These are phyloP conservation scores for Boletus sp. DNA, from an alignment of 768 basidiomycete genomes.

Conservation along the genomic window DNA sequence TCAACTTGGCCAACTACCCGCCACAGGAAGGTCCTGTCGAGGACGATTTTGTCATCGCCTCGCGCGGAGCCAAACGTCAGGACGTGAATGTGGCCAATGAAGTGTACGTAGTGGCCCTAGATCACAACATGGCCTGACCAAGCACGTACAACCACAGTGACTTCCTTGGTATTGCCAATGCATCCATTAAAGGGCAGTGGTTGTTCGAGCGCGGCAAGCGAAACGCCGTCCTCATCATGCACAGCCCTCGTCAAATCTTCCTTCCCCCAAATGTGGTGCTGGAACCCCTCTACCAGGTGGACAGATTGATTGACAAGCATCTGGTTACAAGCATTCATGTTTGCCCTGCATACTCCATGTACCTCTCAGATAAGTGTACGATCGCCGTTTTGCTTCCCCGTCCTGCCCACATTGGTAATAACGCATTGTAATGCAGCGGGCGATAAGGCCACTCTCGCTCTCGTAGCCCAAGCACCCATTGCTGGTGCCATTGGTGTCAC, in stretches of 20 bases:
- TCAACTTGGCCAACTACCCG: slow-evolving; percentile 16
- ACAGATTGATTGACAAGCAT: slow-evolving; percentile 27
- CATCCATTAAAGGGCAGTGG: slow-evolving; percentile 34
- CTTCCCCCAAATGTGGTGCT: slow-evolving; percentile 25
- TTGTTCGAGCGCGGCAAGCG: slow-evolving; percentile 26
- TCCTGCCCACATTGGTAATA: background rate
- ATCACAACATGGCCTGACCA: background rate
- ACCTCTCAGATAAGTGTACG: slow-evolving; percentile 29
- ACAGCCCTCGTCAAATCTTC: slow-evolving; percentile 24
- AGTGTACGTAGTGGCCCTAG: slow-evolving; percentile 13
- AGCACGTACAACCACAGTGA: slow-evolving; percentile 1
- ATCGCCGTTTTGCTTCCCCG: background rate
- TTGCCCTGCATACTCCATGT: slow-evolving; percentile 35
- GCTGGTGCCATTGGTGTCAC: background rate
- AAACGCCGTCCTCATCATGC: slow-evolving; percentile 34
- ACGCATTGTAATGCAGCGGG: slow-evolving; percentile 10
- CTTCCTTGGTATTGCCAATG: slow-evolving; percentile 19
- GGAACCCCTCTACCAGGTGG: slow-evolving; percentile 25
- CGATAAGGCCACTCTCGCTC: slow-evolving; percentile 23
- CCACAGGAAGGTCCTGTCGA: slow-evolving; percentile 22
- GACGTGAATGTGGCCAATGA: slow-evolving; percentile 14
- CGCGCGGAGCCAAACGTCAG: slow-evolving; percentile 15
- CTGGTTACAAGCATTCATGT: slow-evolving; percentile 32
- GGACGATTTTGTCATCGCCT: slow-evolving; percentile 24
- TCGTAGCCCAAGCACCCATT: slow-evolving; percentile 14